Conservation (phyloP, 1,139 yeast genomes). For the Blastobotrys apis region DNA sequence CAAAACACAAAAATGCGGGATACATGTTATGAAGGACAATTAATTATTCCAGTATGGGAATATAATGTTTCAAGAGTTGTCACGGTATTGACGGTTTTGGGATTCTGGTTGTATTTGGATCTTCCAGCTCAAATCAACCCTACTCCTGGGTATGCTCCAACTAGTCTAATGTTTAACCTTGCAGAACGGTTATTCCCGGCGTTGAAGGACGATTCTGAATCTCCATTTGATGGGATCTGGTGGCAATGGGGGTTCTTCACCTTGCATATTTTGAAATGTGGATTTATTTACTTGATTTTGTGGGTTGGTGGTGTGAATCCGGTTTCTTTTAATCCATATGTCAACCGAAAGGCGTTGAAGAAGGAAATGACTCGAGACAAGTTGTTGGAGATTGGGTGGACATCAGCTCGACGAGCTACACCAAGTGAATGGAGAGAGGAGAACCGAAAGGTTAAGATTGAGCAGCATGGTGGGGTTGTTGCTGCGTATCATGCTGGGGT, state of each 20-base stretch:
- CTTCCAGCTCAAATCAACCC: conserved; percentile 85
- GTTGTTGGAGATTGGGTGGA: conserved; percentile 79
- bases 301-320: conserved; percentile 80
- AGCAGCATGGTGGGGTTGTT: conserved; percentile 71
- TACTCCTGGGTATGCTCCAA: conserved; percentile 84
- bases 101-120: conserved; percentile 84
- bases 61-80: conserved; percentile 48
- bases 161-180: conserved; percentile 50
- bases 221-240: conserved; percentile 38
- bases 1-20: conserved; percentile 39
- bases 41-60: conserved; percentile 78
- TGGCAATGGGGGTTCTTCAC: conserved; percentile 68
- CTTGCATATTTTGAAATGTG: conserved; percentile 62
- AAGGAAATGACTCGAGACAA: conserved; percentile 47
- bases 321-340: conserved; percentile 46
- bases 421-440: conserved; percentile 67
- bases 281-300: conserved; percentile 53
- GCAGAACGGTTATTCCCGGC: conserved; percentile 32
- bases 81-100: conserved; percentile 44
- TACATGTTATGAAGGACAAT: conserved; percentile 84
- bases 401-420: conserved; percentile 75
- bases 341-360: conserved; percentile 26
- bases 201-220: conserved; percentile 19
- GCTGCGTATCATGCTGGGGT: conserved; percentile 73
- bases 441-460: conserved; percentile 61